phyloP scores from a whole-genome alignment of 192 early-diverging fungal species.

The Endogone sp. region DNA sequence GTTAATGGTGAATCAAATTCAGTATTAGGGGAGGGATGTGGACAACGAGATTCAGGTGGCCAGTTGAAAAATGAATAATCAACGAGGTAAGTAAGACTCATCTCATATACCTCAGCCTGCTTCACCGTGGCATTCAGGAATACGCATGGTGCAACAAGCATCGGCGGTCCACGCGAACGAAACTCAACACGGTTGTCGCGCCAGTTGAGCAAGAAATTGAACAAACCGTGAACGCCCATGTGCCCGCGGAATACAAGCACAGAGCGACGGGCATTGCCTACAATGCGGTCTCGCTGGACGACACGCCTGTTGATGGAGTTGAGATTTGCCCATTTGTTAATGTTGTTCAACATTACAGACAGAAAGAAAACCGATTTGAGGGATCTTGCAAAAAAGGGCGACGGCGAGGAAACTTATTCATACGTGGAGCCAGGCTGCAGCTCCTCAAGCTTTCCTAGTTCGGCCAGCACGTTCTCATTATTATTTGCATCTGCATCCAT shows the following conservation, averaged over 20 bases:
- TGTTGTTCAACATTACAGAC: too few species aligned
- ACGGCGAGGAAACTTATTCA: neutral
- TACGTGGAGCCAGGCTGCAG: neutral
- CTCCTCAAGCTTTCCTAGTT: neutral
- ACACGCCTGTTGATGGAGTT: neutral
- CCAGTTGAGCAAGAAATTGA: constrained; percentile 3
- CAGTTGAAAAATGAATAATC: too few species aligned
- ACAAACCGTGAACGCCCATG: neutral
- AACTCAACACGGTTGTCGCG: neutral
- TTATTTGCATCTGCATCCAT: neutral
- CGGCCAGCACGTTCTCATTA: neutral
- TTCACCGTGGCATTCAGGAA: constrained; percentile 2
- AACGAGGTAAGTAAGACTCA: too few species aligned
- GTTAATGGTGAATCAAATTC: neutral
- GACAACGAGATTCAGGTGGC: too few species aligned
- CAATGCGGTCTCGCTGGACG: neutral
- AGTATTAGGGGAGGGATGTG: too few species aligned
- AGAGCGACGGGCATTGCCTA: neutral
- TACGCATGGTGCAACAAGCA: neutral
- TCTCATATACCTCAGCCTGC: neutral
- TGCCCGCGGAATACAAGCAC: neutral
- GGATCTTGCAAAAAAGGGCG: too few species aligned
- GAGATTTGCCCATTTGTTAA: too few species aligned
- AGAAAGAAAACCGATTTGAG: too few species aligned
- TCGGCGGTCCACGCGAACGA: neutral